Percentiles rank a stretch among this genome's conserved stretches.
Conservation (phyloP, 352 stramenopile genomes). For the Phytophthora idaei region DNA sequence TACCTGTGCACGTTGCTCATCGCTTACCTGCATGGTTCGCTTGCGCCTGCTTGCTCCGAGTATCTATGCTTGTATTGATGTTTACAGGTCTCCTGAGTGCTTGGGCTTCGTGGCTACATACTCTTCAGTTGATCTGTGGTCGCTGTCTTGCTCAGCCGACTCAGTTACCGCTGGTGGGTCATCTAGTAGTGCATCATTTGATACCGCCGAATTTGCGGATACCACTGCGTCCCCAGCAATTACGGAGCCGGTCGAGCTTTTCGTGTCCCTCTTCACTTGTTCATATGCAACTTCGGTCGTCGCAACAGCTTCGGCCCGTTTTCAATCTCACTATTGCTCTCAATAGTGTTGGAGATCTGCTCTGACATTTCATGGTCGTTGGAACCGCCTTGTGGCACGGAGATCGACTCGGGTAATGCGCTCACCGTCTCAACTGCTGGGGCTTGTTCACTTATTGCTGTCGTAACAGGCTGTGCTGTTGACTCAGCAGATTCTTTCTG, state of each 20-base stretch:
- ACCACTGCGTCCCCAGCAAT: neutral
- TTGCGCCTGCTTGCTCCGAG: no score
- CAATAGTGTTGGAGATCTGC: neutral
- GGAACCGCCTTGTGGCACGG: neutral
- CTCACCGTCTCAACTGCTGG: neutral
- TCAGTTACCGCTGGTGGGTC: neutral
- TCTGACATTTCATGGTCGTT: neutral
- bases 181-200: neutral
- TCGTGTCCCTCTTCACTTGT: neutral
- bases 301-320: neutral
- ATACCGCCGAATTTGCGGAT: neutral
- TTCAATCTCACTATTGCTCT: neutral
- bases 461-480: neutral
- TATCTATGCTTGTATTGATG: no score
- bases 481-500: neutral
- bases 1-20: no score
- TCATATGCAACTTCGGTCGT: neutral
- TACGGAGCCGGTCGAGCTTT: neutral
- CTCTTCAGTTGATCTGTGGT: constrained; percentile 2
- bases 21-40: no score
- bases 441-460: neutral
- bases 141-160: neutral
- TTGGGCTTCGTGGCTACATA: neutral
- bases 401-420: neutral
- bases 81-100: neutral